Conservation (phyloP, 352 stramenopile species). For the Phytopythium chamaehyphon region DNA sequence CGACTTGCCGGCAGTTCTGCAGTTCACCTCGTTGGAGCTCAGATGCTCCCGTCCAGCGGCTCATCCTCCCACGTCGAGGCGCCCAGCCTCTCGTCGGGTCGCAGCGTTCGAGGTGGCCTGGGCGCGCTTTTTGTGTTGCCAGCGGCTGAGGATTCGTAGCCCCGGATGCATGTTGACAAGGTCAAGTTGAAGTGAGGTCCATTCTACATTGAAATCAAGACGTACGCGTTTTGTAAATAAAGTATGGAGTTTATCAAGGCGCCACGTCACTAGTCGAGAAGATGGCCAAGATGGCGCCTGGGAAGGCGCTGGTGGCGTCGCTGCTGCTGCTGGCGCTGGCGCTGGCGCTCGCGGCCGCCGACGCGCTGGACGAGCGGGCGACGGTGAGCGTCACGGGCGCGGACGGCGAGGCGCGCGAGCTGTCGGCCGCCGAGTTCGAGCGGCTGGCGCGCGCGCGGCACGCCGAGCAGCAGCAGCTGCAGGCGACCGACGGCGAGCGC, state of each 20-base stretch:
- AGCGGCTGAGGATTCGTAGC: too few relatives aligned
- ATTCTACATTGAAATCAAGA: too few relatives aligned
- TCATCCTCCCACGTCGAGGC: too few relatives aligned
- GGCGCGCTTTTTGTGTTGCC: too few relatives aligned
- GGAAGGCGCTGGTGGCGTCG: neutral
- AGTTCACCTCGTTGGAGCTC: constrained; percentile 20
- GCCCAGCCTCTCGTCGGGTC: too few relatives aligned
- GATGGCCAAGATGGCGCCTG: too few relatives aligned
- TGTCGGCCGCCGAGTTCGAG: constrained; percentile 45
- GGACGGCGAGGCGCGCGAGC: constrained; percentile 38
- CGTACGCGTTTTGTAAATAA: too few relatives aligned
- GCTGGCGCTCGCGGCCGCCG: neutral
- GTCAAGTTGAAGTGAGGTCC: too few relatives aligned
- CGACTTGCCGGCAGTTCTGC: constrained; percentile 20
- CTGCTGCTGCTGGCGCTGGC: constrained; percentile 7
- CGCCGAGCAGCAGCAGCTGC: constrained; percentile 25
- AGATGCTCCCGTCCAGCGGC: constrained; percentile 1
- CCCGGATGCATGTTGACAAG: too few relatives aligned
- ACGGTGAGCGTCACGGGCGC: constrained; percentile 32
- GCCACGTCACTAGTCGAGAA: too few relatives aligned
- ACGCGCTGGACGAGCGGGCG: constrained; percentile 14
- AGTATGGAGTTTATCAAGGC: too few relatives aligned
- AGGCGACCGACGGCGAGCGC: constrained; percentile 15
- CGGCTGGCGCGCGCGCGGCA: constrained; percentile 24
- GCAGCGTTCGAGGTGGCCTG: too few relatives aligned